A percentile compares a stretch with the other conserved stretches of the same genome.
phyloP scores from a whole-genome alignment of 108 stramenopile species.

The Nitzschia inconspicua region DNA sequence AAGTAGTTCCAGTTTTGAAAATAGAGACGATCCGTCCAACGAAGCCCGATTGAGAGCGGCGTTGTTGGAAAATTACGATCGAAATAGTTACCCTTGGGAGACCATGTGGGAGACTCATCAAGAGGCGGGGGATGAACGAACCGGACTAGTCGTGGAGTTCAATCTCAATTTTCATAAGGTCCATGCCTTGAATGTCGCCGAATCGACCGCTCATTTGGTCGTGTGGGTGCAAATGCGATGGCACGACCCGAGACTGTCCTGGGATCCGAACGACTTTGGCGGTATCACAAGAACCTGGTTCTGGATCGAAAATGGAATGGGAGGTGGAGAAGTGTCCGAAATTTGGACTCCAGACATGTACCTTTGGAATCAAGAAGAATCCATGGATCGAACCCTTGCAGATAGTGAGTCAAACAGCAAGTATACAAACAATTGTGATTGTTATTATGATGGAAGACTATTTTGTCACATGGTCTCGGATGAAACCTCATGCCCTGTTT shows the following conservation, averaged over 20 bases:
- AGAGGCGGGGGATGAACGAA: not conserved
- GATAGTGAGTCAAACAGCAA: too few species aligned
- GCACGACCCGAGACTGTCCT: slow-evolving; percentile 33
- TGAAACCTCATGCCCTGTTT: too few species aligned
- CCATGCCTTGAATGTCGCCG: slow-evolving; percentile 20
- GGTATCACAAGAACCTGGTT: slow-evolving; percentile 28
- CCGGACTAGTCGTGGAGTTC: slow-evolving; percentile 32
- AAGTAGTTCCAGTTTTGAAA: too few species aligned
- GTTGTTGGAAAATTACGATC: slow-evolving; percentile 25
- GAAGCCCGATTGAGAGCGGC: not conserved
- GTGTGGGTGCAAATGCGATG: slow-evolving; percentile 40
- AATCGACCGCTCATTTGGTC: slow-evolving; percentile 31
- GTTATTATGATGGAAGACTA: too few species aligned
- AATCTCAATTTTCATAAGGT: slow-evolving; percentile 37
- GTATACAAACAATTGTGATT: too few species aligned
- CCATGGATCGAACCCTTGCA: slow-evolving; percentile 10
- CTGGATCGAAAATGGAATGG: slow-evolving; percentile 23
- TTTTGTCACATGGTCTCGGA: too few species aligned
- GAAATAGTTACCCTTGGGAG: slow-evolving; percentile 37
- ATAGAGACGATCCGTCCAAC: too few species aligned
- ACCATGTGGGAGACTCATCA: slow-evolving; percentile 19
- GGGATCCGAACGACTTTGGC: slow-evolving; percentile 29
- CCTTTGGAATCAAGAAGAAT: slow-evolving; percentile 33
- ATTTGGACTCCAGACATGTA: slow-evolving; percentile 52
- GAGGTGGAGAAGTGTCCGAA: slow-evolving; percentile 36